Conservation (phyloP, 139 green algal genomes). For the Auxenochlorella protothecoides region DNA sequence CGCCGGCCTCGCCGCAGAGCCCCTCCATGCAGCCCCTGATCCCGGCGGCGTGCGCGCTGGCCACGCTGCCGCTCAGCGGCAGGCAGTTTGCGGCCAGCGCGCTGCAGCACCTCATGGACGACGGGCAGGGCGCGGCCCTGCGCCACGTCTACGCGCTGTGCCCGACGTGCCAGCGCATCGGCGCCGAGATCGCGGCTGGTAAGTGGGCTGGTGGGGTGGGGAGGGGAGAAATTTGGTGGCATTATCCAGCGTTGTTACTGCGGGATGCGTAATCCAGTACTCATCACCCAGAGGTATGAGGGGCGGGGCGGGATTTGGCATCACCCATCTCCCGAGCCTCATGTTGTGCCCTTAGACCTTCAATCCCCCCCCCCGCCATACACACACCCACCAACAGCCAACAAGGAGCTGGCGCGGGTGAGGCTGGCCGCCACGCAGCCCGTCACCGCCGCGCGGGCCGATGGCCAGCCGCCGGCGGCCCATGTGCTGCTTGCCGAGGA, state of each 20-base stretch:
- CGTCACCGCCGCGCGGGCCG: too few relatives aligned
- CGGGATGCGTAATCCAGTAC: too few relatives aligned
- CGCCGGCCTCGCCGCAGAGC: background rate
- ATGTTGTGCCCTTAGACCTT: too few relatives aligned
- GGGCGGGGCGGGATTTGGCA: too few relatives aligned
- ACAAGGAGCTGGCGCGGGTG: slow-evolving; percentile 6
- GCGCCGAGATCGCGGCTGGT: background rate
- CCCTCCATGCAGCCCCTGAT: slow-evolving; percentile 19
- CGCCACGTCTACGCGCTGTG: slow-evolving; percentile 50
- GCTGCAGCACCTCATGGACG: slow-evolving; percentile 49
- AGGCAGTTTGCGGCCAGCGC: slow-evolving; percentile 21
- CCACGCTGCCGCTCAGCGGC: slow-evolving; percentile 38
- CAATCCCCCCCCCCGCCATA: too few relatives aligned
- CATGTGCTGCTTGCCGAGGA: too few relatives aligned
- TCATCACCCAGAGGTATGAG: too few relatives aligned
- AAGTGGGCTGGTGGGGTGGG: background rate
- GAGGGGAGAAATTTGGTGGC: too few relatives aligned
- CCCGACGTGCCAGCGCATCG: slow-evolving; percentile 23
- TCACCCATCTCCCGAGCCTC: too few relatives aligned
- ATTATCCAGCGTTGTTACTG: too few relatives aligned
- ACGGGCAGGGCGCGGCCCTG: slow-evolving; percentile 22
- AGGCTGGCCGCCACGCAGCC: background rate
- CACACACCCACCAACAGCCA: too few relatives aligned
- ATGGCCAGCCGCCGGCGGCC: too few relatives aligned
- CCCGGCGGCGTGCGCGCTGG: slow-evolving; percentile 43